Conservation (phyloP, 1,284 basidiomycete genomes). For the Microbotryum scabiosae region DNA sequence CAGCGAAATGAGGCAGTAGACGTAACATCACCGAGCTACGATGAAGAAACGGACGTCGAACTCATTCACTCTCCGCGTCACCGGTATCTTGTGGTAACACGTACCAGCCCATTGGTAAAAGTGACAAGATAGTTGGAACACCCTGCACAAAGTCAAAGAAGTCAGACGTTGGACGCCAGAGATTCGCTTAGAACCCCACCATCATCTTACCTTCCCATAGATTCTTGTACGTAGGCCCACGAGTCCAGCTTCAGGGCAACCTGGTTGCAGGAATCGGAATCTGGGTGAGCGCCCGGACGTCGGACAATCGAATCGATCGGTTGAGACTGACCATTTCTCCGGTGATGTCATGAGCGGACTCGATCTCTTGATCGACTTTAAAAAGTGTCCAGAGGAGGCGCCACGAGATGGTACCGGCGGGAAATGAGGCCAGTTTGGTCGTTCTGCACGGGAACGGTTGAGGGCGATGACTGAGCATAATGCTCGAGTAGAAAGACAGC, state of each 20-base stretch:
- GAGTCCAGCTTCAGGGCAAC: slow-evolving; percentile 5
- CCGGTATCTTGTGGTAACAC: slow-evolving; percentile 1
- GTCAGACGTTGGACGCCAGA: background rate
- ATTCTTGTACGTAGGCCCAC: slow-evolving; percentile 12
- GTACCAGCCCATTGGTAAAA: slow-evolving; percentile 14
- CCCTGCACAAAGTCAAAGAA: background rate
- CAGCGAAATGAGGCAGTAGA: too few relatives aligned
- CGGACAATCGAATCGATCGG: too few relatives aligned
- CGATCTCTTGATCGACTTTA: slow-evolving; percentile 6
- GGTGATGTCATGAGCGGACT: slow-evolving; percentile 9
- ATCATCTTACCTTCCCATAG: slow-evolving; percentile 2
- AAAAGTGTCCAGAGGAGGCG: slow-evolving; percentile 5
- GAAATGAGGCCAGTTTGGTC: slow-evolving; percentile 2
- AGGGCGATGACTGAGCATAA: background rate
- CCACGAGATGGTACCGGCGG: slow-evolving; percentile 4
- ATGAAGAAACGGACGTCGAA: slow-evolving; percentile 2
- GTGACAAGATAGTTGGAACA: slow-evolving; percentile 5
- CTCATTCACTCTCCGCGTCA: slow-evolving; percentile 23
- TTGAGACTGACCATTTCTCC: slow-evolving; percentile 3
- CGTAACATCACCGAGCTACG: too few relatives aligned
- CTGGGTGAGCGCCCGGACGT: background rate
- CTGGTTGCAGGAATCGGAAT: background rate
- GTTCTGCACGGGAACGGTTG: background rate
- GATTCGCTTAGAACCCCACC: too few relatives aligned
- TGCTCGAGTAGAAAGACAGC: too few relatives aligned